phyloP scores from a whole-genome alignment of 305 asterid species.

The Plantago rigida region DNA sequence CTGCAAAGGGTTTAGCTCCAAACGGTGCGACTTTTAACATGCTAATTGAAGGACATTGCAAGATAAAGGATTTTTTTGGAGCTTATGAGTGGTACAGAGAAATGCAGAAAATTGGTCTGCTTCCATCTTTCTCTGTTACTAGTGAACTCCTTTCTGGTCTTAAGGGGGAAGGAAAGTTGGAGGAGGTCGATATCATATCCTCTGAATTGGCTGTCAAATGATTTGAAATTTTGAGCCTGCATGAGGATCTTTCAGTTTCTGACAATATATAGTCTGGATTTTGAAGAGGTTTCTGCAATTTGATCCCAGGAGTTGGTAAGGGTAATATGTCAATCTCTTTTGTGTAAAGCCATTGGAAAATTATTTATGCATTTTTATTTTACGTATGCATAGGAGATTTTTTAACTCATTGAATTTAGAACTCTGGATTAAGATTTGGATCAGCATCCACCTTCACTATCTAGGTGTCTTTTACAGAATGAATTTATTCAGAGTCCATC shows the following conservation, averaged over 20 bases:
- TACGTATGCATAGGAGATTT: too few relatives aligned
- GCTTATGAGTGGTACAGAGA: constrained; percentile 63
- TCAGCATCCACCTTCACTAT: too few relatives aligned
- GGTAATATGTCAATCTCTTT: background rate
- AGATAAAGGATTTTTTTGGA: constrained; percentile 39
- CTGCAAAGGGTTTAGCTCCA: constrained; percentile 41
- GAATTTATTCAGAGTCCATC: too few relatives aligned
- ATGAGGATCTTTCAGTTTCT: constrained; percentile 30
- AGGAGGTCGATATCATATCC: constrained; percentile 46
- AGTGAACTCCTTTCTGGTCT: constrained; percentile 51
- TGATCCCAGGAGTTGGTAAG: background rate
- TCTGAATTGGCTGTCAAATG: constrained; percentile 64
- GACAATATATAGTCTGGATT: constrained; percentile 18
- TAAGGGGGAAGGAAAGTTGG: constrained; percentile 38
- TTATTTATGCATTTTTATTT: too few relatives aligned
- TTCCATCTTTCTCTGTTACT: constrained; percentile 41
- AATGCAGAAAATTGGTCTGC: constrained; percentile 46
- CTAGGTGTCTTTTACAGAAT: too few relatives aligned
- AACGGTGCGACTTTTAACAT: constrained; percentile 41
- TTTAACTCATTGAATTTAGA: too few relatives aligned
- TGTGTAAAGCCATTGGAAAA: too few relatives aligned
- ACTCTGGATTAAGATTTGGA: too few relatives aligned
- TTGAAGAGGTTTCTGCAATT: background rate
- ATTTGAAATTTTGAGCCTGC: constrained; percentile 23
- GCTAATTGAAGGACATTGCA: constrained; percentile 57